Base-by-base conservation (phyloP, 2,329 filamentous ascomycete species). In the Fusarium staphyleae region DNA sequence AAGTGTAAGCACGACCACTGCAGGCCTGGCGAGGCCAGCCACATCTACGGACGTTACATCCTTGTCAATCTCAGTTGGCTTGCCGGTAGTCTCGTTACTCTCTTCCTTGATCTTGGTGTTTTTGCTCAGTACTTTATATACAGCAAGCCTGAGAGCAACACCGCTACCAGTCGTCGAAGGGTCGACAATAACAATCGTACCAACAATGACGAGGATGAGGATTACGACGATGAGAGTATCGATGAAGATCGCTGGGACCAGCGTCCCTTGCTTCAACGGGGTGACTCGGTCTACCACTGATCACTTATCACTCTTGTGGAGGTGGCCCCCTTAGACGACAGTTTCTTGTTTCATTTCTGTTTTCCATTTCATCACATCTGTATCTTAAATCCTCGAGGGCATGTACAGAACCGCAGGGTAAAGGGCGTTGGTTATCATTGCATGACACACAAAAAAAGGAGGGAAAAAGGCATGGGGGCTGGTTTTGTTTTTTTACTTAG, bases 101-200 rank as follows among this genome's bases (percentile, higher is more conserved):
- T 98, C 49, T 75, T 95, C 48, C 76, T 98, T 60, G 95, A 98
- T 74, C 79, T 93, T 70, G 85, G 83, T 22, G 95, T 98, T 3
- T 97, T 97, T 73, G 84, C 85, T 10, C 93, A 98, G 74, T 97
- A 96, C 70, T 97, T 96, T 71, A 72, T 96, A 69, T 98, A 98
- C 72, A 82, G 80, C 61, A 76, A 75, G 49, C 74, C 76, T 3
- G 78, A 78, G 3, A 72, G 75, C 5, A 67, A 71, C 0, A 14
- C 16, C 9, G 16, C 26, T 8, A 36, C 47, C 13, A 29, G 41
- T 14, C 59, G 55, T 22, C 59, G 22, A 40, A 42, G 59, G 18
- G 34, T 52, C 26, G 44, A 42, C n/a, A 43, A 48, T 4, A n/a
- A 13, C 28, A 6, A 24, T 7, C 5, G 28, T 12, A n/a, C 2